Conservation (phyloP, 306 rosid genomes). For the Benincasa hispida region DNA sequence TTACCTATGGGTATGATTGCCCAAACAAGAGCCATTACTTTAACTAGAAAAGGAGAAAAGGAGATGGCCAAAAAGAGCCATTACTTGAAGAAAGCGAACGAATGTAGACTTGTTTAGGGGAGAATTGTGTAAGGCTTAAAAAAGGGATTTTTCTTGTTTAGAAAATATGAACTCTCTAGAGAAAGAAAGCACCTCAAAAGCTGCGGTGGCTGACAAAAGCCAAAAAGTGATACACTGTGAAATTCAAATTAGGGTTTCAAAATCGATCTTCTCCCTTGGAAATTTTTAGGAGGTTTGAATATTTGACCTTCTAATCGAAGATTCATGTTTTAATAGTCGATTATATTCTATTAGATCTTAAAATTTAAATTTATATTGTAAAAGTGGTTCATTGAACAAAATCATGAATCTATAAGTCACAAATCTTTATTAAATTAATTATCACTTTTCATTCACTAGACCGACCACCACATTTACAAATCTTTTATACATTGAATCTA, state of each 20-base stretch:
- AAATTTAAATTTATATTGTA: neutral
- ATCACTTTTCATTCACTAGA: neutral
- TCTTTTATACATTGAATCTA: neutral
- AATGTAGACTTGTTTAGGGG: too few relatives aligned
- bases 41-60: neutral
- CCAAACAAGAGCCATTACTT: neutral
- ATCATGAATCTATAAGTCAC: neutral
- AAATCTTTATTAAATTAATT: neutral
- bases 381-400: neutral
- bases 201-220: neutral
- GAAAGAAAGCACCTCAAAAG: neutral
- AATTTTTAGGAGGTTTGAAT: too few relatives aligned
- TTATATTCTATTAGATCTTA: neutral
- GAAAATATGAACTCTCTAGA: neutral
- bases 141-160: too few relatives aligned
- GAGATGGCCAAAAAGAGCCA: neutral
- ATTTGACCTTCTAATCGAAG: too few relatives aligned
- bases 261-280: neutral
- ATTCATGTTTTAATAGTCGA: too few relatives aligned
- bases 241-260: neutral
- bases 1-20: neutral
- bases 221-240: neutral
- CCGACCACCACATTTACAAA: neutral
- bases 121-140: too few relatives aligned
- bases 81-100: neutral